These are phyloP conservation scores for Diaporthe longicolla DNA, from an alignment of 2,329 filamentous ascomycete genomes.

Conservation along the genomic window DNA sequence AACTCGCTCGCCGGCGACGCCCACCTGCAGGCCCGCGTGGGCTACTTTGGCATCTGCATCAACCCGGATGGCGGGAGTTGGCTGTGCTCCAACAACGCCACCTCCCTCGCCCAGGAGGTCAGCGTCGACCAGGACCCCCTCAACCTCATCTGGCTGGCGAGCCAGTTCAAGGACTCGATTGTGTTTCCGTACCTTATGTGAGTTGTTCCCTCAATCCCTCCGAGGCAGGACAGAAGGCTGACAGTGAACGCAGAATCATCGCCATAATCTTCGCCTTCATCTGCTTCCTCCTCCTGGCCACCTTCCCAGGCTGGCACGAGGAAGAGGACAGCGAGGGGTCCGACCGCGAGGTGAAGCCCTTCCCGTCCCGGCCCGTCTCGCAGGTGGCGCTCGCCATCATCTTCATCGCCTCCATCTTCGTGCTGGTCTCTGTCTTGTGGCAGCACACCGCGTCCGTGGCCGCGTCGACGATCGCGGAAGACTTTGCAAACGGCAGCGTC, in stretches of 20 bases:
- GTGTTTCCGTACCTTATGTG: constrained; percentile 97
- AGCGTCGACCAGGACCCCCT: constrained; percentile 93
- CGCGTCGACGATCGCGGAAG: constrained; percentile 92
- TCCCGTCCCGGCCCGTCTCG: constrained; percentile 91
- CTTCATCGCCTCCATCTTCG: constrained; percentile 80
- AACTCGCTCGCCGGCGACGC: constrained; percentile 90
- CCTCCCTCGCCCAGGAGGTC: constrained; percentile 89
- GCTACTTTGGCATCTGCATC: constrained; percentile 98
- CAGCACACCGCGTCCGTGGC: constrained; percentile 97
- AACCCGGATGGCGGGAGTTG: constrained; percentile 91
- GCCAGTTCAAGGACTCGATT: constrained; percentile 98
- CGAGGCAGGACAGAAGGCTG: neutral
- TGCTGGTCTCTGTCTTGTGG: constrained; percentile 84
- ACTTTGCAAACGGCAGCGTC: constrained; percentile 91
- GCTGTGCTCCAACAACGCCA: constrained; percentile 98
- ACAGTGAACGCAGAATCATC: constrained; percentile 77
- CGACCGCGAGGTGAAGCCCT: constrained; percentile 92
- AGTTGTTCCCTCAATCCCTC: constrained; percentile 53
- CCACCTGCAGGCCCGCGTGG: constrained; percentile 89
- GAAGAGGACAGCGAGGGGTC: constrained; percentile 85
- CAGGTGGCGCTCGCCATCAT: constrained; percentile 95
- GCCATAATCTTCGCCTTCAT: constrained; percentile 98
- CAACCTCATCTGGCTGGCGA: constrained; percentile 96
- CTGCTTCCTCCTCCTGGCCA: constrained; percentile 93
- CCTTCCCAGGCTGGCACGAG: constrained; percentile 98